Evolutionary conservation across 1,139 yeast genomes (phyloP), one percentile per base, ranked within the genome.

Genomic region (Zygoascus sp.): DNA sequence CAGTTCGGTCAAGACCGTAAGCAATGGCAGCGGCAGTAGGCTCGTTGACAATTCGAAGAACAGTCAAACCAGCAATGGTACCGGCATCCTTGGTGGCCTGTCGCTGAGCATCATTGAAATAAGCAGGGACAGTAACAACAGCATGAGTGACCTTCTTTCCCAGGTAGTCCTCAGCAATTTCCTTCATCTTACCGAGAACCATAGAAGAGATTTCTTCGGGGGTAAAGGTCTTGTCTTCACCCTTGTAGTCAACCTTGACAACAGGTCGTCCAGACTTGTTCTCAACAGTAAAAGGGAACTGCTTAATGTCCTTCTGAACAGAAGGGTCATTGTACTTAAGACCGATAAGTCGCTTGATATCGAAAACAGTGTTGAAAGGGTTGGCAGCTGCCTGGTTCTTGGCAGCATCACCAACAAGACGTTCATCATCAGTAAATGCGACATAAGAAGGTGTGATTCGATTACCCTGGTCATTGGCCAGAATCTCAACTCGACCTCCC

Each of bases 21-120:
- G 97, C 97, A 69, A 90, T 88, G 50, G 97, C 97, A 53, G 97
- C 97, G 44, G 97, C 97, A 49, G 97, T 90, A 55, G 97, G 97
- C 76, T 90, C 97, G 69, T 90, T 90, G 59, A 90, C 95, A 65
- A 90, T 89, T 75, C 97, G 84, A 65, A 89, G 78, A 51, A 90
- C 95, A 63, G 86, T 88, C 65, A 90, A 79, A 60, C 97, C 97
- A 42, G 97, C 95, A 76, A 90, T 90, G 53, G 87, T 78, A 75
- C 97, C 97, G 47, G 97, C 97, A 69, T 89, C 97, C 76, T 90
- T 89, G 55, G 97, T 90, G 53, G 97, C 97, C 72, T 90, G 97
- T 76, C 97, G 84, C 75, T 90, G 97, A 50, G 97, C 95, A 72
- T 90, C 97, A 70, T 90, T 92, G 76, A 90, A 90, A 74, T 90